These are phyloP conservation scores for Tetradesmus obliquus DNA, from an alignment of 139 green algal genomes.

Conservation along the genomic window DNA sequence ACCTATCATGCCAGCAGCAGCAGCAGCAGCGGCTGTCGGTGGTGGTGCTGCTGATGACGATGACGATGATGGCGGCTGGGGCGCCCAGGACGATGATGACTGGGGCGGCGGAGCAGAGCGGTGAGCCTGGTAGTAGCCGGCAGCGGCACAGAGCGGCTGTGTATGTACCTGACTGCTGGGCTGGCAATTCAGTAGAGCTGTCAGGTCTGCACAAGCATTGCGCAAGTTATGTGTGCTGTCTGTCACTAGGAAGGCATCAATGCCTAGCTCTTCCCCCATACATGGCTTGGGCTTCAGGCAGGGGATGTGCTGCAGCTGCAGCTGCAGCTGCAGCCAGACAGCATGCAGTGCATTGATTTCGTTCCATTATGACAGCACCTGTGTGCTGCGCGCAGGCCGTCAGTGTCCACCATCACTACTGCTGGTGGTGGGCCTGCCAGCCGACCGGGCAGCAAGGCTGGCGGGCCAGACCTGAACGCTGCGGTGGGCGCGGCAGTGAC, in stretches of 20 bases:
- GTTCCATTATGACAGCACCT: not conserved
- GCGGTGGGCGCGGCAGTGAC: slow-evolving; percentile 34
- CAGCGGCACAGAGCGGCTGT: no score
- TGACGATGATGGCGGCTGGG: slow-evolving; percentile 36
- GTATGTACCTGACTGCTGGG: no score
- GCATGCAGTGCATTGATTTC: no score
- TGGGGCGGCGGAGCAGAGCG: not conserved
- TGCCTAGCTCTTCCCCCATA: no score
- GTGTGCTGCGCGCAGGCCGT: not conserved
- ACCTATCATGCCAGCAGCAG: not conserved
- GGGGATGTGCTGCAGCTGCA: no score
- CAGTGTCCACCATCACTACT: not conserved
- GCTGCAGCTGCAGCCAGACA: no score
- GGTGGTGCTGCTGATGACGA: not conserved
- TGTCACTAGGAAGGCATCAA: no score
- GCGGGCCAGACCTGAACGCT: not conserved
- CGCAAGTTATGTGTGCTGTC: no score
- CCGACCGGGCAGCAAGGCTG: not conserved
- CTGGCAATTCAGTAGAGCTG: no score
- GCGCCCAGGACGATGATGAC: slow-evolving; percentile 15
- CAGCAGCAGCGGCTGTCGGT: not conserved
- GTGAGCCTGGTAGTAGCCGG: not conserved
- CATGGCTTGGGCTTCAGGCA: no score
- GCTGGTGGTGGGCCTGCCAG: not conserved
- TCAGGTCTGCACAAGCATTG: no score